Evolutionary conservation across 371 early-diverging fungal genomes (phyloP).

Genomic region (Mortierella sp.): DNA sequence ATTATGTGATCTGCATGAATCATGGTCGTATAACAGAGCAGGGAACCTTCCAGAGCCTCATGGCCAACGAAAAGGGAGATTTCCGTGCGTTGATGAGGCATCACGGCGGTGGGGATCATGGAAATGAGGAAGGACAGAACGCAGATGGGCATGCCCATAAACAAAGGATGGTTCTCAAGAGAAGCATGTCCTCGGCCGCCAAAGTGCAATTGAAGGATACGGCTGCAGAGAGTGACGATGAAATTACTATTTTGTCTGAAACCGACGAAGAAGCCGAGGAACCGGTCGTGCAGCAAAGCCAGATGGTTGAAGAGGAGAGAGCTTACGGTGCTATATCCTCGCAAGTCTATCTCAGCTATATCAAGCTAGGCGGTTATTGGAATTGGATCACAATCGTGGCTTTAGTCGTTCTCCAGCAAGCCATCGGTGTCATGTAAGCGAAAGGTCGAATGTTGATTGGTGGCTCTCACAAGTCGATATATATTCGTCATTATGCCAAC

Average conservation of each 20-base stretch:
- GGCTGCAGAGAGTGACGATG: slow-evolving; percentile 69
- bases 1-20: slow-evolving; percentile 69
- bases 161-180: slow-evolving; percentile 7
- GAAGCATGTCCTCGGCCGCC: slow-evolving; percentile 28
- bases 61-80: slow-evolving; percentile 57
- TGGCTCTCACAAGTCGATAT: no score
- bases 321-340: slow-evolving; percentile 47
- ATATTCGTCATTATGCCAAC: not conserved
- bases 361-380: slow-evolving; percentile 32
- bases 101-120: slow-evolving; percentile 61
- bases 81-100: slow-evolving; percentile 63
- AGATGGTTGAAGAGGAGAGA: slow-evolving; percentile 57
- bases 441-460: no score
- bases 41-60: slow-evolving; percentile 62
- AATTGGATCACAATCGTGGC: slow-evolving; percentile 20
- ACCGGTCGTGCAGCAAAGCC: slow-evolving; percentile 14
- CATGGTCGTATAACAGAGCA: slow-evolving; percentile 70
- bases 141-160: not conserved
- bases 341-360: slow-evolving; percentile 52
- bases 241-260: slow-evolving; percentile 30
- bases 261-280: slow-evolving; percentile 23
- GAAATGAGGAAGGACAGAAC: not conserved
- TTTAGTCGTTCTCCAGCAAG: slow-evolving; percentile 33
- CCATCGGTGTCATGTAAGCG: slow-evolving; percentile 44
- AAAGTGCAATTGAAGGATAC: slow-evolving; percentile 57